phyloP scores from a whole-genome alignment of 345 rosid species.

The Euclidium syriacum region DNA sequence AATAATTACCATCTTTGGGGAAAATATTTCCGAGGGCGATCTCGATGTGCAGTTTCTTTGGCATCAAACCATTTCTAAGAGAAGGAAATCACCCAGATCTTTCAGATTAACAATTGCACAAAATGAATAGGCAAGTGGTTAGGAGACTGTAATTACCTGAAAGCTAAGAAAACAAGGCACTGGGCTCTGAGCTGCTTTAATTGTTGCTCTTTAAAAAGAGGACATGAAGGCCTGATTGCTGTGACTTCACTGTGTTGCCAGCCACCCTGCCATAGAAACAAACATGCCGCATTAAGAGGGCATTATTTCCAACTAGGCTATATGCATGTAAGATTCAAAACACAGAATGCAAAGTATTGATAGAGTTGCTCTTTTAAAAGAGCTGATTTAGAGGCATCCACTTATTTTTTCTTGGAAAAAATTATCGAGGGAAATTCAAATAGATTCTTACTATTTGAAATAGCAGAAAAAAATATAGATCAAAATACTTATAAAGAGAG shows the following conservation, averaged over 20 bases:
- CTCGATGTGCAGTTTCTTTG: slow-evolving; percentile 85
- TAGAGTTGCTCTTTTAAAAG: neutral
- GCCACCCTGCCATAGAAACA: slow-evolving; percentile 40
- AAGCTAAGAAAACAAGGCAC: slow-evolving; percentile 87
- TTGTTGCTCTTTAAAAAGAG: slow-evolving; percentile 85
- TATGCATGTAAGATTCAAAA: neutral
- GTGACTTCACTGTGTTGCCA: slow-evolving; percentile 44
- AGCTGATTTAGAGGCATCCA: too few species aligned
- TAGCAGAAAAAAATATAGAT: neutral
- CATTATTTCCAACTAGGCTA: neutral
- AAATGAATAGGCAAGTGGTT: slow-evolving; percentile 12
- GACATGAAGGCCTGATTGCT: slow-evolving; percentile 49
- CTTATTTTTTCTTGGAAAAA: neutral
- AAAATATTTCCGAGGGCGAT: slow-evolving; percentile 71
- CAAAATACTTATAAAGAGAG: neutral
- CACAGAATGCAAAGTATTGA: neutral
- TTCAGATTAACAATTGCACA: neutral
- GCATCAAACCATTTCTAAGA: slow-evolving; percentile 66
- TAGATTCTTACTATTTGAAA: neutral
- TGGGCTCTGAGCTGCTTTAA: slow-evolving; percentile 94
- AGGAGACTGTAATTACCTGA: slow-evolving; percentile 45
- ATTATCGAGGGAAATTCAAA: neutral
- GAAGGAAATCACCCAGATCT: slow-evolving; percentile 8
- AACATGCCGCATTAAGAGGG: neutral
- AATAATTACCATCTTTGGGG: slow-evolving; percentile 61